phyloP scores from a whole-genome alignment of 192 early-diverging fungal genomes.

The Phycomyces nitens region DNA sequence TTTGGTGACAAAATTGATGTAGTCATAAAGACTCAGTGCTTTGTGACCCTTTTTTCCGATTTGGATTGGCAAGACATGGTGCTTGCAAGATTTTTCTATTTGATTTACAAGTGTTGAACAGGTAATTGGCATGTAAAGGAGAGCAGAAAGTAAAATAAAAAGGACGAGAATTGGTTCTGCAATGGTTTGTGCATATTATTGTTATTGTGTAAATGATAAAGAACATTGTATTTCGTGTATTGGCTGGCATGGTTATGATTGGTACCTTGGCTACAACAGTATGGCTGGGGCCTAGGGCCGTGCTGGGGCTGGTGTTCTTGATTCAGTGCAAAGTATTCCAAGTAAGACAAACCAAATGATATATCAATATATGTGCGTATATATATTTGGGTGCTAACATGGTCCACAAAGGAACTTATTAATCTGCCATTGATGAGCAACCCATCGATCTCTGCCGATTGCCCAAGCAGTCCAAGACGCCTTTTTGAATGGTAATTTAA shows the following conservation, averaged over 20 bases:
- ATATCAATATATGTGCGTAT: neutral
- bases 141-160: neutral
- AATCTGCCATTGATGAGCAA: neutral
- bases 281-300: neutral
- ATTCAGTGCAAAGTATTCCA: constrained; percentile 11
- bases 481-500: neutral
- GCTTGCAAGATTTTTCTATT: too few species aligned
- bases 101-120: too few species aligned
- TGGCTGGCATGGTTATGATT: neutral
- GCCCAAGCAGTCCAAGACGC: neutral
- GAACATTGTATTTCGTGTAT: neutral
- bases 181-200: neutral
- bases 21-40: neutral
- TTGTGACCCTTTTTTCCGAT: neutral
- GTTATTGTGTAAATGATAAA: constrained; percentile 4
- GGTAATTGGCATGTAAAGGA: neutral
- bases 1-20: neutral
- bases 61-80: too few species aligned
- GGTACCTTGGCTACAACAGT: neutral
- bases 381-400: too few species aligned
- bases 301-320: neutral
- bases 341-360: neutral
- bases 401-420: neutral
- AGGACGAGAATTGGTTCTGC: neutral
- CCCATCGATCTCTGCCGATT: neutral